Evolutionary conservation across 148 eudicot genomes (phyloP).

Genomic region (Vaccinium macrocarpon): DNA sequence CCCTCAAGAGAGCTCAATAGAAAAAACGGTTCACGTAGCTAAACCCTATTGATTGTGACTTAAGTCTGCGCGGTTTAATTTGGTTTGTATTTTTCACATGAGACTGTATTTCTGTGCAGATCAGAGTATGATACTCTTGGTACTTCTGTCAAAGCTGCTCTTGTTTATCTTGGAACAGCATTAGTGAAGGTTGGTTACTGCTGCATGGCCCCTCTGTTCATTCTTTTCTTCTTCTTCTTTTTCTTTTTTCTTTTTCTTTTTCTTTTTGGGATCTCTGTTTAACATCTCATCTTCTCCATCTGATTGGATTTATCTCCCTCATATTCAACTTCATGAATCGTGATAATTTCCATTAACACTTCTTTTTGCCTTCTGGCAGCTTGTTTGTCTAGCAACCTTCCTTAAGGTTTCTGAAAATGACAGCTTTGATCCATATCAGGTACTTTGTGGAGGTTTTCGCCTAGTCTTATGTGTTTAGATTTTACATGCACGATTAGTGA

Average conservation of each 20-base stretch:
- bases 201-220: background rate
- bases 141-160: constrained; percentile 80
- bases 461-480: background rate
- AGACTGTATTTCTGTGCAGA: constrained; percentile 39
- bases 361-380: constrained; percentile 43
- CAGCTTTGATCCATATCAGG: constrained; percentile 96
- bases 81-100: background rate
- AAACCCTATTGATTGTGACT: too few relatives aligned
- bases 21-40: too few relatives aligned
- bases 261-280: background rate
- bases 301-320: background rate
- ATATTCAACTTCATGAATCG: constrained; percentile 11
- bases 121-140: constrained; percentile 98
- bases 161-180: constrained; percentile 84
- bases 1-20: too few relatives aligned
- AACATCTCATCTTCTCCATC: background rate
- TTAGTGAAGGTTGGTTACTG: constrained; percentile 68
- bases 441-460: background rate
- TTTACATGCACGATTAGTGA: background rate
- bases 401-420: constrained; percentile 88
- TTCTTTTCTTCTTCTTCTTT: background rate
- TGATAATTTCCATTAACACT: background rate
- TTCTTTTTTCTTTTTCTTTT: background rate
- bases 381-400: constrained; percentile 93
- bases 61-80: too few relatives aligned